Evolutionary conservation across 805 yeast genomes (phyloP).

Genomic region (Cyberlindnera petersonii): DNA sequence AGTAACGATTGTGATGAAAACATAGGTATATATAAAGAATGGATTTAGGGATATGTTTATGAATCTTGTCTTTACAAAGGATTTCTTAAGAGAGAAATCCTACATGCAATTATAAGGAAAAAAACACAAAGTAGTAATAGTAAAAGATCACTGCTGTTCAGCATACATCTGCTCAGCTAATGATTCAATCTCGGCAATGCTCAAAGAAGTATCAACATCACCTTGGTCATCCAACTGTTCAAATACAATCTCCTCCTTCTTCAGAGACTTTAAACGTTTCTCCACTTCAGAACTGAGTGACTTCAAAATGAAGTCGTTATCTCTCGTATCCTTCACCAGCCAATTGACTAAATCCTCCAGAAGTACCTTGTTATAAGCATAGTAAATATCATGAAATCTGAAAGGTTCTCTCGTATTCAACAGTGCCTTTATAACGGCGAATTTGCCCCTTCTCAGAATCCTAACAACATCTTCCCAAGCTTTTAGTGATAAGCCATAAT

Average conservation of each 20-base stretch:
- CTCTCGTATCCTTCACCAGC: conserved; percentile 54
- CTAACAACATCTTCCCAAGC: conserved; percentile 76
- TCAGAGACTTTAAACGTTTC: conserved; percentile 36
- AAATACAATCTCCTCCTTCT: conserved; percentile 48
- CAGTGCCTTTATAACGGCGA: conserved; percentile 56
- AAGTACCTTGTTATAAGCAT: conserved; percentile 75
- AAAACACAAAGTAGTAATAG: too few species aligned
- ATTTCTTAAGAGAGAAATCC: too few species aligned
- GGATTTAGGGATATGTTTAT: too few species aligned
- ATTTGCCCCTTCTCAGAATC: conserved; percentile 63
- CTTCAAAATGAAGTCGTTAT: conserved; percentile 55
- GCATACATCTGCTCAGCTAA: conserved; percentile 49
- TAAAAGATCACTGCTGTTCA: conserved; percentile 4
- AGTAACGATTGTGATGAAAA: too few species aligned
- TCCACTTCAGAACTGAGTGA: conserved; percentile 62
- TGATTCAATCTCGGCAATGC: conserved; percentile 52
- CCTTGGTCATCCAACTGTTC: conserved; percentile 46
- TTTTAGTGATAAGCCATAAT: conserved; percentile 51
- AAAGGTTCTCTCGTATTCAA: conserved; percentile 67
- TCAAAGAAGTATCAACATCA: conserved; percentile 39
- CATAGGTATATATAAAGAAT: too few species aligned
- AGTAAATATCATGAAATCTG: conserved; percentile 78
- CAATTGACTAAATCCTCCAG: conserved; percentile 76
- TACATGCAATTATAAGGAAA: too few species aligned
- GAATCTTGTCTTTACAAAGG: too few species aligned